Conservation (phyloP, 176 grass and related monocot genomes). For the Miscanthus lutarioriparius region DNA sequence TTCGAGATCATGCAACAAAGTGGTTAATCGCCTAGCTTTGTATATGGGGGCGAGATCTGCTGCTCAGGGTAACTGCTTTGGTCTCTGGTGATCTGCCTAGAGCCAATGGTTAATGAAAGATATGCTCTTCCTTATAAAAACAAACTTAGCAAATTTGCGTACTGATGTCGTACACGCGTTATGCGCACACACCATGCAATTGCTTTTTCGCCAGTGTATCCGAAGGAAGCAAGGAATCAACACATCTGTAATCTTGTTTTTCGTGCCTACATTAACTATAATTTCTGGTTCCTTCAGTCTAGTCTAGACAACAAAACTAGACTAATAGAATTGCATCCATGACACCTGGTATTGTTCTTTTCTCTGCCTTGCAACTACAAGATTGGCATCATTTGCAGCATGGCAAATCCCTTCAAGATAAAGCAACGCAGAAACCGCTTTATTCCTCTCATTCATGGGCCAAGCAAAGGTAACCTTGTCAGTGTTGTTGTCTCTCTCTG, state of each 20-base stretch:
- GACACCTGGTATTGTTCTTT: conserved; percentile 7
- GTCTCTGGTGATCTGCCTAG: no score
- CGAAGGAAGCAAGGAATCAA: background rate
- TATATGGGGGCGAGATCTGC: no score
- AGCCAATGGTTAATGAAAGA: no score
- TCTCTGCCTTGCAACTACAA: conserved; percentile 24
- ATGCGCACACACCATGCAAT: background rate
- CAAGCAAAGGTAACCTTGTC: conserved; percentile 32
- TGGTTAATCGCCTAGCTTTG: no score
- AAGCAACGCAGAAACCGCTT: conserved; percentile 27
- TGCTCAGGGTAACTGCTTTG: no score
- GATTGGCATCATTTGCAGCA: conserved; percentile 33
- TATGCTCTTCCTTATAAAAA: no score
- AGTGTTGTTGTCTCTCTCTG: background rate
- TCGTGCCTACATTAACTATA: background rate
- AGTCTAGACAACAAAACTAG: background rate
- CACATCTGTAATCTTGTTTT: background rate
- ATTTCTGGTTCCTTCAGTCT: background rate
- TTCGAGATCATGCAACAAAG: no score
- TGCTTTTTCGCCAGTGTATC: background rate
- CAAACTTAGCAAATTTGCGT: no score
- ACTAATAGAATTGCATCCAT: background rate
- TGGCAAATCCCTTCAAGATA: background rate
- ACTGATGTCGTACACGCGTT: no score
- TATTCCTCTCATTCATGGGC: conserved; percentile 23